Conservation (phyloP, 2,329 filamentous ascomycete genomes). For the Nothophaeocryptopus gaeumannii region DNA sequence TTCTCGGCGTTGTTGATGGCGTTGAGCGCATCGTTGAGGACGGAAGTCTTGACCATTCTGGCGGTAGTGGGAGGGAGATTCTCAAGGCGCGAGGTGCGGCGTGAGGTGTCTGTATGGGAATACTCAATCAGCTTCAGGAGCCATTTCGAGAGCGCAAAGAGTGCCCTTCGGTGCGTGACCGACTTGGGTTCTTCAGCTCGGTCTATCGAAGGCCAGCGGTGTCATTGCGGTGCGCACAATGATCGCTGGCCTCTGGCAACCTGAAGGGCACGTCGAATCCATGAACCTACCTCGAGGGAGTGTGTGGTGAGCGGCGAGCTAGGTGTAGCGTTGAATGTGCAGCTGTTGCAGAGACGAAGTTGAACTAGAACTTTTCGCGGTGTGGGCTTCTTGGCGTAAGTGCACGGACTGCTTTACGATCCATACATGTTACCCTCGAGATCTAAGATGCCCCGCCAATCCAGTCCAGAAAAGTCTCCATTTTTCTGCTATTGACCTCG, state of each 20-base stretch:
- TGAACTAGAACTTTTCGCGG: no score
- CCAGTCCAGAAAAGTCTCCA: no score
- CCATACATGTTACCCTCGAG: not conserved
- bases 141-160: slow-evolving; percentile 61
- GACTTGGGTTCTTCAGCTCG: slow-evolving; percentile 67
- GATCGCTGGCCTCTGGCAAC: slow-evolving; percentile 50
- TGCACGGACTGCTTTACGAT: no score
- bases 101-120: slow-evolving; percentile 57
- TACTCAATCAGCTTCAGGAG: slow-evolving; percentile 61
- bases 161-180: slow-evolving; percentile 56
- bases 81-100: slow-evolving; percentile 65
- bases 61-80: slow-evolving; percentile 67
- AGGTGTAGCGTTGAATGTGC: slow-evolving; percentile 6
- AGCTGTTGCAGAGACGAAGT: slow-evolving; percentile 14
- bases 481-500: no score
- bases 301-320: slow-evolving; percentile 18
- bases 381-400: no score
- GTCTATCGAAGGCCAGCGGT: slow-evolving; percentile 49
- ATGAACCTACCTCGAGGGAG: not conserved
- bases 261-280: no score
- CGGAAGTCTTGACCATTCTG: slow-evolving; percentile 99
- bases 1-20: slow-evolving; percentile 99
- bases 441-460: slow-evolving; percentile 6
- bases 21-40: slow-evolving; percentile 84
- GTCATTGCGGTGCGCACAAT: slow-evolving; percentile 37